phyloP scores from a whole-genome alignment of 73 alveolate species.

The Stentor coeruleus region DNA sequence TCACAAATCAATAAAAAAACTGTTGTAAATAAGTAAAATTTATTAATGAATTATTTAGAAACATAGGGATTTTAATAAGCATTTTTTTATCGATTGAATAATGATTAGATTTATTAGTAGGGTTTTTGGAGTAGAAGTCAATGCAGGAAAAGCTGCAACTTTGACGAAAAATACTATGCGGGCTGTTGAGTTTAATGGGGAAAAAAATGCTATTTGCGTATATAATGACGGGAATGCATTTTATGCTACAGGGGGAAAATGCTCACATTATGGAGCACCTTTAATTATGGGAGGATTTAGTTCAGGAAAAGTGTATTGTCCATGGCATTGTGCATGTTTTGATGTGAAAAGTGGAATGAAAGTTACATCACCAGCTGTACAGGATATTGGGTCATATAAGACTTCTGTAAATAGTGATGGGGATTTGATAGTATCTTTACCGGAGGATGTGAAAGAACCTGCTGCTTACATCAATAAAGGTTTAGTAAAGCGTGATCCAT shows the following conservation, averaged over 20 bases:
- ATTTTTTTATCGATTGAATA: no score
- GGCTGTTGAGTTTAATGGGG: not conserved
- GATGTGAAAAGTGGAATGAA: conserved; percentile 63
- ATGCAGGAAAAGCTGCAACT: not conserved
- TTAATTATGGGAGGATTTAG: conserved; percentile 55
- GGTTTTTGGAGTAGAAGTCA: no score
- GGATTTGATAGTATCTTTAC: conserved; percentile 50
- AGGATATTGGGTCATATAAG: conserved; percentile 68
- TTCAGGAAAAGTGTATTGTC: conserved; percentile 80
- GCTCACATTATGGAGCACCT: conserved; percentile 91
- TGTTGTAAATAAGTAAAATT: no score
- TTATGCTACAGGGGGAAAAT: conserved; percentile 53
- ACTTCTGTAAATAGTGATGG: conserved; percentile 58
- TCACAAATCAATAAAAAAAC: no score
- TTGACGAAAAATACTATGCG: not conserved
- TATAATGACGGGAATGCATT: not conserved
- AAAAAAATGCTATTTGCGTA: not conserved
- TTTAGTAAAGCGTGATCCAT: conserved; percentile 70
- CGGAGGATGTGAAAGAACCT: conserved; percentile 37
- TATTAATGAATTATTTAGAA: no score
- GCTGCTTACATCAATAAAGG: conserved; percentile 30
- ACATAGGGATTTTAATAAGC: no score
- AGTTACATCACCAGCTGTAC: conserved; percentile 77
- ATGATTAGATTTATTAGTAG: not conserved
- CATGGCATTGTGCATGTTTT: conserved; percentile 83